Conservation (phyloP, 257 asterid species). For the Marsdenia floribunda region DNA sequence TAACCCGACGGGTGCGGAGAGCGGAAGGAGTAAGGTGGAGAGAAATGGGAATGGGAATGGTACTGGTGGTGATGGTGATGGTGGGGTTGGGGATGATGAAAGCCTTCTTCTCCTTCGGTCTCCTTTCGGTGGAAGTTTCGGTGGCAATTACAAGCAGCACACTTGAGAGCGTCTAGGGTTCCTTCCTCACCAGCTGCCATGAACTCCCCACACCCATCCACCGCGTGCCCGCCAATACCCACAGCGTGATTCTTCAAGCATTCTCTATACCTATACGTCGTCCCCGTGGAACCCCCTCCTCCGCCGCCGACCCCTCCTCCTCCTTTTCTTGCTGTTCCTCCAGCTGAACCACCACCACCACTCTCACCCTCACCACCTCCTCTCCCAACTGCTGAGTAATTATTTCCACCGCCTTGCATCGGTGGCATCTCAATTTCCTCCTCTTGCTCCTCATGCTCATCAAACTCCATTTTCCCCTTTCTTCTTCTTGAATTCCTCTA, state of each 20-base stretch:
- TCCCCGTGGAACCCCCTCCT: not conserved
- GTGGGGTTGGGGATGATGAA: conserved; percentile 20
- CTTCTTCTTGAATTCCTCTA: not conserved
- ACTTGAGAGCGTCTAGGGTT: conserved; percentile 49
- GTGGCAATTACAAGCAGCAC: conserved; percentile 85
- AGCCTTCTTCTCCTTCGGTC: conserved; percentile 18
- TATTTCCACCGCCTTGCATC: not conserved
- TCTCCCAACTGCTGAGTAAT: conserved; percentile 14
- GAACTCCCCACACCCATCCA: conserved; percentile 82
- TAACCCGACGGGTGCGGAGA: conserved; percentile 30
- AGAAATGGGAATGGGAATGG: conserved; percentile 19
- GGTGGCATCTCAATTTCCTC: conserved; percentile 21
- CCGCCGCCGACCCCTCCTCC: conserved; percentile 1
- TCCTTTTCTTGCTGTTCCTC: conserved; percentile 5
- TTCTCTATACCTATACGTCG: conserved; percentile 43
- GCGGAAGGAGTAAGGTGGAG: conserved; percentile 24
- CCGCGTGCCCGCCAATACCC: conserved; percentile 65
- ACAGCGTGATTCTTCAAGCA: conserved; percentile 77
- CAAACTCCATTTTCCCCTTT: conserved; percentile 30
- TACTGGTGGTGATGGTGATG: conserved; percentile 11
- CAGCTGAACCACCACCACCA: conserved; percentile 15
- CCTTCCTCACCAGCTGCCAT: conserved; percentile 70
- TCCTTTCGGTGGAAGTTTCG: conserved; percentile 84
- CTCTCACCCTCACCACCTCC: conserved; percentile 13
- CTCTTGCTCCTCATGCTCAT: conserved; percentile 34